These are phyloP conservation scores for Quercus agrifolia DNA, from an alignment of 306 rosid genomes.

Conservation along the genomic window DNA sequence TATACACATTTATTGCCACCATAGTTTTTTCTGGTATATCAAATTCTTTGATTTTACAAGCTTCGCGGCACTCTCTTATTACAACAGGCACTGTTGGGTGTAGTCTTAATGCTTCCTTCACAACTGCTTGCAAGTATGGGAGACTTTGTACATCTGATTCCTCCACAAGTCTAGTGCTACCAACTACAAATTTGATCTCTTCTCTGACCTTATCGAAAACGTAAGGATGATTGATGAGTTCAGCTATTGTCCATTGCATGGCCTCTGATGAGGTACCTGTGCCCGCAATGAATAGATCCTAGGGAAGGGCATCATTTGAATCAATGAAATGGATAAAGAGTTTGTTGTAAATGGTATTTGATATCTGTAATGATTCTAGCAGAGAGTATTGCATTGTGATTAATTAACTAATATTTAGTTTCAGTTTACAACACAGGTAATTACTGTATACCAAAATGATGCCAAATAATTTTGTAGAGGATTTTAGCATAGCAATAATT, in stretches of 20 bases:
- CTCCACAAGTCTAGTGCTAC: slow-evolving; percentile 32
- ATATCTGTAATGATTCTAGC: too few relatives aligned
- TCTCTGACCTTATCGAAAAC: slow-evolving; percentile 34
- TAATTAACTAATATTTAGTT: too few relatives aligned
- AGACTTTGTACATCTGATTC: slow-evolving; percentile 36
- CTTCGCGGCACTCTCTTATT: slow-evolving; percentile 34
- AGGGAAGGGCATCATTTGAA: neutral
- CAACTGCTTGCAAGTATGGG: slow-evolving; percentile 45
- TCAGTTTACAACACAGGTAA: too few relatives aligned
- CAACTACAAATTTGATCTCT: slow-evolving; percentile 28
- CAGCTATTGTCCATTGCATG: slow-evolving; percentile 50
- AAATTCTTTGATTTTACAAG: slow-evolving; percentile 32
- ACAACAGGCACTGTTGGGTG: slow-evolving; percentile 37
- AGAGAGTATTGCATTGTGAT: too few relatives aligned
- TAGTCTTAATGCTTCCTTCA: slow-evolving; percentile 44
- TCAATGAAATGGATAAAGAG: neutral
- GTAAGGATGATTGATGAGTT: slow-evolving; percentile 47
- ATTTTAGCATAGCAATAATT: too few relatives aligned
- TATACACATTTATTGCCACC: slow-evolving; percentile 41
- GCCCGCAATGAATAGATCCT: slow-evolving; percentile 49
- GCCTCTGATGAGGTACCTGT: slow-evolving; percentile 45
- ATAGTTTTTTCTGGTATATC: slow-evolving; percentile 34
- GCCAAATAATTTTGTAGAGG: too few relatives aligned
- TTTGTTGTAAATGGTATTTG: too few relatives aligned
- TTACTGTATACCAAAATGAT: too few relatives aligned